Percentiles rank a stretch among this genome's conserved stretches.
These are phyloP conservation scores for Fusarium odoratissimum DNA, from an alignment of 2,329 filamentous ascomycete species.

Conservation along the genomic window DNA sequence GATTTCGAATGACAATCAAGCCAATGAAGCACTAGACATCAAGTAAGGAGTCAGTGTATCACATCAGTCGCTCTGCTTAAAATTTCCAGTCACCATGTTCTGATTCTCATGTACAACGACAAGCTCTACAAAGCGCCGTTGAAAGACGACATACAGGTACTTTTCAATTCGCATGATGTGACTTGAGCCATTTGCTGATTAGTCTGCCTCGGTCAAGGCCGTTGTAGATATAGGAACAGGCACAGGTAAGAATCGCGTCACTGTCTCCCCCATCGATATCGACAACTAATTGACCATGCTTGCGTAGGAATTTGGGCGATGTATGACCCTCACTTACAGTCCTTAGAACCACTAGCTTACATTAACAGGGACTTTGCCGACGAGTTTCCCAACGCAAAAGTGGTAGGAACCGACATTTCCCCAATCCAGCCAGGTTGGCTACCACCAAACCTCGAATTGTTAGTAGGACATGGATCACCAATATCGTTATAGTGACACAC, in stretches of 20 bases:
- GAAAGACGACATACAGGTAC: background rate
- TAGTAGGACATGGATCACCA: background rate
- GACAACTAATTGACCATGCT: fast-evolving
- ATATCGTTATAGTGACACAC: fast-evolving
- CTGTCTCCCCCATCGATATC: fast-evolving
- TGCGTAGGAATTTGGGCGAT: conserved; percentile 6
- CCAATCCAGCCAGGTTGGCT: conserved; percentile 23
- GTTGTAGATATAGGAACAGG: conserved; percentile 20
- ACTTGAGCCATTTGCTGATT: fast-evolving
- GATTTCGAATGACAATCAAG: conserved; percentile 16
- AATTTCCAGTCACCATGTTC: background rate
- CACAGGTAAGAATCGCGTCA: background rate
- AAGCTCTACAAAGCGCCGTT: conserved; percentile 10
- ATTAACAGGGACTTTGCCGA: conserved; percentile 8
- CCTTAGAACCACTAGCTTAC: background rate
- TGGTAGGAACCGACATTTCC: conserved; percentile 13
- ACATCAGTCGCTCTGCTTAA: fast-evolving
- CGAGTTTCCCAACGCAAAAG: background rate
- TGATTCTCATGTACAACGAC: background rate
- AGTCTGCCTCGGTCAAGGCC: background rate
- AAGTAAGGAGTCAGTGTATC: background rate
- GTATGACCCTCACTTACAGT: background rate
- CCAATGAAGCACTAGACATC: conserved; percentile 14
- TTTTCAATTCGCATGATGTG: fast-evolving
- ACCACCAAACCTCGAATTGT: conserved; percentile 21